These are phyloP conservation scores for Wickerhamomyces bovis DNA, from an alignment of 805 yeast genomes.

Conservation along the genomic window DNA sequence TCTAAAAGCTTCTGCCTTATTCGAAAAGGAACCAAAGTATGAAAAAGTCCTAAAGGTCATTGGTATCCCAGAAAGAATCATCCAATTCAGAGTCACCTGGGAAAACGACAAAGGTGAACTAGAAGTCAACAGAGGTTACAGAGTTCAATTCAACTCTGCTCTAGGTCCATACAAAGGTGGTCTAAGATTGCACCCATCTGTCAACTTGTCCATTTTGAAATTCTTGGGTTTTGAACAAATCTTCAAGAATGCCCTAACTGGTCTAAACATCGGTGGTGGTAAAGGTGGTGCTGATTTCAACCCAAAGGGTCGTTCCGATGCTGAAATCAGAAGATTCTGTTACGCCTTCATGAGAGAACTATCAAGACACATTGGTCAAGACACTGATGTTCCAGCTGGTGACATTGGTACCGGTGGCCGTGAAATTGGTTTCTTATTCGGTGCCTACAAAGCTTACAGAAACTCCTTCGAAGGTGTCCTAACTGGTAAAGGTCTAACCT, in stretches of 20 bases:
- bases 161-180: conserved; percentile 99
- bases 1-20: conserved; percentile 84
- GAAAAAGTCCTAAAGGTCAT: conserved; percentile 83
- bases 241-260: conserved; percentile 97
- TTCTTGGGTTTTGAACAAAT: conserved; percentile 98
- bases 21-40: conserved; percentile 84
- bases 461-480: conserved; percentile 96
- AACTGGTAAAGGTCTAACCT: conserved; percentile 94
- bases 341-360: conserved; percentile 92
- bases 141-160: conserved; percentile 98
- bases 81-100: conserved; percentile 97
- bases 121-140: conserved; percentile 94
- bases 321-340: conserved; percentile 96
- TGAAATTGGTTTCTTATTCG: conserved; percentile 74
- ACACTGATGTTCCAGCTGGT: conserved; percentile 99
- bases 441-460: conserved; percentile 89
- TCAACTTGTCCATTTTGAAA: conserved; percentile 89
- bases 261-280: conserved; percentile 98
- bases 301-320: conserved; percentile 91
- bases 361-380: conserved; percentile 93
- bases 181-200: conserved; percentile 95
- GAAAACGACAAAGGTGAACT: conserved; percentile 90
- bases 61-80: conserved; percentile 91
- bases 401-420: conserved; percentile 96
- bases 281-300: conserved; percentile 98